Base-by-base conservation (phyloP, 768 basidiomycete species). In the Suillus brevipes region DNA sequence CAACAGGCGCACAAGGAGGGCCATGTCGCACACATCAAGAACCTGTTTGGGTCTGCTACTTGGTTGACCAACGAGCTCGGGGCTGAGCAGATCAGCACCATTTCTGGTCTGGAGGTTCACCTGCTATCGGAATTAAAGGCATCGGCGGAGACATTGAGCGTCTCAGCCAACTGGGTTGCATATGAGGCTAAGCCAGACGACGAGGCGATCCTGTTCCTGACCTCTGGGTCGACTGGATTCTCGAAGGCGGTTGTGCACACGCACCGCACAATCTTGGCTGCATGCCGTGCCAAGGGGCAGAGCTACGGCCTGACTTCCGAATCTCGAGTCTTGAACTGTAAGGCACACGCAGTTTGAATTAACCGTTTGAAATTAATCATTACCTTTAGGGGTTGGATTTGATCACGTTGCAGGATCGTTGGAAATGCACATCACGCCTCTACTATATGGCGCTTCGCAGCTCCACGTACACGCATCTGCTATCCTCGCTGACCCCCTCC, bases 331-430 rank as follows among this genome's bases (percentile, higher is more conserved):
- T 67, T 82, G 64, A 83, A 83, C 68, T 83, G 81, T 76, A n/a
- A 66, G 75, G 66, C 37, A 10, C 13, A 10, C 9, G 4, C 53
- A 10, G 13, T n/a, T 18, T 28, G 18, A 13, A 42, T 0, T 6
- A 61, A n/a, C 13, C 9, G 2, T 20, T 23, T 60, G 14, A 38
- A 18, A 23, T 60, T 57, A 14, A 63, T 40, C 5, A 10, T 60
- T 23, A 20, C 1, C 8, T 45, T 16, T 65, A 76, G 75, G 75
- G 82, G 81, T 83, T 6, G 79, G 79, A 18, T 80, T 83, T 55
- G 82, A 83, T 60, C 82, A 83, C 60, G 79, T 83, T 34, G 82
- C 82, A 5, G 80, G 78, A 49, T 75, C 80, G 0, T 72, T 81
- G 4, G 82, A 83, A 57, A 73, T 82, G 65, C 81, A 82, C 58